A percentile compares a stretch with the other conserved stretches of the same genome.
Evolutionary conservation across 495 filamentous ascomycete genomes (phyloP).

Genomic region (Talaromyces borbonicus): DNA sequence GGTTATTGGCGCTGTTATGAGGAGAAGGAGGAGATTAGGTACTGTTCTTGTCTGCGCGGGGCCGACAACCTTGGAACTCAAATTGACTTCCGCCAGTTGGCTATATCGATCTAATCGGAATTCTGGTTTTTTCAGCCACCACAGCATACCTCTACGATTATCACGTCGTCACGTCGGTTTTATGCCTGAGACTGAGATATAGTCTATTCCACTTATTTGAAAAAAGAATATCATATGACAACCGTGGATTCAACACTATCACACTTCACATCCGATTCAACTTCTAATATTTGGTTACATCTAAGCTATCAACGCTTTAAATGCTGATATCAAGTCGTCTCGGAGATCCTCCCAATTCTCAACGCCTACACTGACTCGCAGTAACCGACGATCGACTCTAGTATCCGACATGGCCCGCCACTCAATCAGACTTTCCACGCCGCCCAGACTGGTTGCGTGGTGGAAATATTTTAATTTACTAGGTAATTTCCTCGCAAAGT

Average conservation of each 20-base stretch:
- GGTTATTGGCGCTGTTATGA: background rate
- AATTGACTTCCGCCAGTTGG: too few species aligned
- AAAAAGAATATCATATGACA: conserved; percentile 2
- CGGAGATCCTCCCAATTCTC: conserved; percentile 81
- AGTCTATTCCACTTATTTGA: too few species aligned
- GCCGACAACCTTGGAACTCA: too few species aligned
- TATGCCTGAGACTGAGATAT: too few species aligned
- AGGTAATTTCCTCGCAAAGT: conserved; percentile 57
- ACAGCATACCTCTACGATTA: too few species aligned
- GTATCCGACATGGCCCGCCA: conserved; percentile 68
- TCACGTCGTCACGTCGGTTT: too few species aligned
- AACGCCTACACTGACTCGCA: conserved; percentile 77
- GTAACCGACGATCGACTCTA: conserved; percentile 57
- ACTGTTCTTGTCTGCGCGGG: too few species aligned
- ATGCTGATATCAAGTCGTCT: conserved; percentile 62
- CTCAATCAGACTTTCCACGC: conserved; percentile 82
- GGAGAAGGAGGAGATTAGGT: background rate
- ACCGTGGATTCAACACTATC: background rate
- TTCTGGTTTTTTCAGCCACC: too few species aligned
- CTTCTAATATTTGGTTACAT: background rate
- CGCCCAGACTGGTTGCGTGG: conserved; percentile 88
- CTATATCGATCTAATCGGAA: too few species aligned
- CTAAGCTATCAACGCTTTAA: conserved; percentile 48
- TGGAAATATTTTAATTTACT: conserved; percentile 75
- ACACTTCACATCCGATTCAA: background rate